phyloP scores from a whole-genome alignment of 2,329 filamentous ascomycete species.

The Penicillium occitanis region DNA sequence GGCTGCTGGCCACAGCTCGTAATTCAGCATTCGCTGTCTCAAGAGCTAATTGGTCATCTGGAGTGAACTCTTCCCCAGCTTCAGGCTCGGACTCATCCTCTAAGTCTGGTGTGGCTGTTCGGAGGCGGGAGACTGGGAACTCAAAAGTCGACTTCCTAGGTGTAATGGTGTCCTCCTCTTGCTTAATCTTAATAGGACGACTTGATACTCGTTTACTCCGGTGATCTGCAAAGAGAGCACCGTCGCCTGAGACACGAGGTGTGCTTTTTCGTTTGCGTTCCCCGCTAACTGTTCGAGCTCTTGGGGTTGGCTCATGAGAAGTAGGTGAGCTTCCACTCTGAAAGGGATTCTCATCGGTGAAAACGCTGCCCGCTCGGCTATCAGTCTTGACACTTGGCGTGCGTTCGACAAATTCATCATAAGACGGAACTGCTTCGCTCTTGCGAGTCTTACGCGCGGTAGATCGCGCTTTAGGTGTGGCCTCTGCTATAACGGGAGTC shows the following conservation, averaged over 20 bases:
- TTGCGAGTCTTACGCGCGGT: slow-evolving; percentile 55
- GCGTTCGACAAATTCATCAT: slow-evolving; percentile 35
- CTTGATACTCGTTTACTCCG: slow-evolving; percentile 35
- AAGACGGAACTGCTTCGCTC: slow-evolving; percentile 43
- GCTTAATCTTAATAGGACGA: slow-evolving; percentile 40
- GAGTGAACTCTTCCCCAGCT: slow-evolving; percentile 63
- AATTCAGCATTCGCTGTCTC: slow-evolving; percentile 63
- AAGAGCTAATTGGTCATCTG: slow-evolving; percentile 67
- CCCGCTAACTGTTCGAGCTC: slow-evolving; percentile 30
- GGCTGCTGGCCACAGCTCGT: slow-evolving; percentile 54
- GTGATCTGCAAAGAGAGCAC: slow-evolving; percentile 28
- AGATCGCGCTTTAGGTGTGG: slow-evolving; percentile 39
- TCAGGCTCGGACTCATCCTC: slow-evolving; percentile 45
- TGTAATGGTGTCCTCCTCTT: slow-evolving; percentile 55
- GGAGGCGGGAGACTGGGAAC: slow-evolving; percentile 51
- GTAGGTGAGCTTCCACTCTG: slow-evolving; percentile 77
- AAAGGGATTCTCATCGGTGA: slow-evolving; percentile 89
- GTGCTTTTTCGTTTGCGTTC: slow-evolving; percentile 54
- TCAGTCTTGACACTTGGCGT: slow-evolving; percentile 46
- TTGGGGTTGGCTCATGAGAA: slow-evolving; percentile 48
- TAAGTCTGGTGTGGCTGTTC: slow-evolving; percentile 27
- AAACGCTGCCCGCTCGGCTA: slow-evolving; percentile 61
- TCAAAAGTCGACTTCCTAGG: slow-evolving; percentile 61
- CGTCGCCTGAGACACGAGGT: slow-evolving; percentile 42
- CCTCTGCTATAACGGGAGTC: slow-evolving; percentile 39